These are phyloP conservation scores for Kuraishia piskuri DNA, from an alignment of 805 yeast genomes.

Conservation along the genomic window DNA sequence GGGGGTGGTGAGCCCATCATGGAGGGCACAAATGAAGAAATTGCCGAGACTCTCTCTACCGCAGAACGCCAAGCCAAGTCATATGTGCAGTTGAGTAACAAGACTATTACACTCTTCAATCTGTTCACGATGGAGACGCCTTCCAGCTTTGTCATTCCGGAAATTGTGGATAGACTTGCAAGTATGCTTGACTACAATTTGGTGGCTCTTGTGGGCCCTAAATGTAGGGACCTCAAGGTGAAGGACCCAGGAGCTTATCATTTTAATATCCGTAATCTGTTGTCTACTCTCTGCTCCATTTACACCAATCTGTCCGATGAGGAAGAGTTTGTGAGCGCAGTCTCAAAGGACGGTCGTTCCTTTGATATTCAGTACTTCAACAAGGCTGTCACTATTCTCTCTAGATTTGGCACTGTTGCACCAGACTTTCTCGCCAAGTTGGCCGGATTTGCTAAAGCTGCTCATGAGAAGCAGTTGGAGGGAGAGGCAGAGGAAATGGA, in stretches of 20 bases:
- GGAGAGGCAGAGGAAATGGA: slow-evolving; percentile 83
- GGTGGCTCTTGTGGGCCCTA: slow-evolving; percentile 91
- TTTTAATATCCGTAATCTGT: slow-evolving; percentile 70
- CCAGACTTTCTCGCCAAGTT: slow-evolving; percentile 43
- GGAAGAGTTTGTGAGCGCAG: slow-evolving; percentile 63
- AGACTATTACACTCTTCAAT: slow-evolving; percentile 71
- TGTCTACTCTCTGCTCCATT: slow-evolving; percentile 64
- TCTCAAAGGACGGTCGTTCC: slow-evolving; percentile 89
- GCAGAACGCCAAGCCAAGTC: slow-evolving; percentile 77
- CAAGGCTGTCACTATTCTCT: slow-evolving; percentile 62
- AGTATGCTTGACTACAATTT: slow-evolving; percentile 93
- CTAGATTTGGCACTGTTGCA: slow-evolving; percentile 42
- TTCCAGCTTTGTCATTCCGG: slow-evolving; percentile 74
- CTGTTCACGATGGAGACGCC: slow-evolving; percentile 85
- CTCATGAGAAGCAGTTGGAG: slow-evolving; percentile 45
- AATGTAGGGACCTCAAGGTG: slow-evolving; percentile 83
- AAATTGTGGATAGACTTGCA: slow-evolving; percentile 88
- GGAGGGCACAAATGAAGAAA: slow-evolving; percentile 56
- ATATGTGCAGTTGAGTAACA: slow-evolving; percentile 73
- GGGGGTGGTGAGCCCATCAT: slow-evolving; percentile 20
- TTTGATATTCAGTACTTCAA: slow-evolving; percentile 58
- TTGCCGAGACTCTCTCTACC: slow-evolving; percentile 42
- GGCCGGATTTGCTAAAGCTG: slow-evolving; percentile 50
- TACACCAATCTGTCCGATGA: slow-evolving; percentile 65
- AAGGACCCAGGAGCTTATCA: slow-evolving; percentile 72